phyloP scores from a whole-genome alignment of 148 eudicot species.

The Nyssa sinensis region DNA sequence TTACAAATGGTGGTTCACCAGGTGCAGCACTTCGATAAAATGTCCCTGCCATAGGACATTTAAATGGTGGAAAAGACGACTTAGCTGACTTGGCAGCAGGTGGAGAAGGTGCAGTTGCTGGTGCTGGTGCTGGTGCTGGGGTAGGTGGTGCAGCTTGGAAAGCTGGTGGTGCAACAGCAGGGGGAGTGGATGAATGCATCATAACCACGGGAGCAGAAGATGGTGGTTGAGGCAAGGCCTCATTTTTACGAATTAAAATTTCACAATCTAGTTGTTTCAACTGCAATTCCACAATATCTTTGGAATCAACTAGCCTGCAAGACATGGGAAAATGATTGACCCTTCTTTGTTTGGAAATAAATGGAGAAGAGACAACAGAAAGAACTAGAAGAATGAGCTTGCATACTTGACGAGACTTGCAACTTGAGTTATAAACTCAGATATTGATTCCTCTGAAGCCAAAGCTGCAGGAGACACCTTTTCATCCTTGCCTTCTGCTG shows the following conservation, averaged over 20 bases:
- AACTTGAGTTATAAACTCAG: slow-evolving; percentile 68
- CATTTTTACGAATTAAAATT: slow-evolving; percentile 67
- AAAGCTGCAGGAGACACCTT: slow-evolving; percentile 30
- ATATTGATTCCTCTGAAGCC: slow-evolving; percentile 62
- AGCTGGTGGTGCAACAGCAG: slow-evolving; percentile 18
- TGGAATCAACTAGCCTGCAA: slow-evolving; percentile 80
- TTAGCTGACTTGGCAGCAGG: slow-evolving; percentile 30
- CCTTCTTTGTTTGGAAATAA: not conserved
- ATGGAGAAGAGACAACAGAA: not conserved
- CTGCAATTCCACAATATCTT: slow-evolving; percentile 71
- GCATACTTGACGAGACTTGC: slow-evolving; percentile 67
- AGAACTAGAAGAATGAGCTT: not conserved
- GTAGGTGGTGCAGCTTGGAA: slow-evolving; percentile 30
- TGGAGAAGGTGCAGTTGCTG: slow-evolving; percentile 41
- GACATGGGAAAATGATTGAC: not conserved
- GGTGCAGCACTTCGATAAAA: slow-evolving; percentile 79
- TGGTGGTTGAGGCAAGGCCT: slow-evolving; percentile 55
- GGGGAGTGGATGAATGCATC: slow-evolving; percentile 50
- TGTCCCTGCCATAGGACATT: slow-evolving; percentile 84
- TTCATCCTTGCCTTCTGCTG: slow-evolving; percentile 33
- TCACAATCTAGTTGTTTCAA: slow-evolving; percentile 79
- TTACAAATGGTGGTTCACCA: slow-evolving; percentile 76
- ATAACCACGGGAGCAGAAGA: slow-evolving; percentile 42
- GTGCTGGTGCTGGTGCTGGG: slow-evolving; percentile 30
- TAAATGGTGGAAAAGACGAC: slow-evolving; percentile 66